Evolutionary conservation across 2,329 filamentous ascomycete genomes (phyloP).

Genomic region (Lecanosticta acicola): DNA sequence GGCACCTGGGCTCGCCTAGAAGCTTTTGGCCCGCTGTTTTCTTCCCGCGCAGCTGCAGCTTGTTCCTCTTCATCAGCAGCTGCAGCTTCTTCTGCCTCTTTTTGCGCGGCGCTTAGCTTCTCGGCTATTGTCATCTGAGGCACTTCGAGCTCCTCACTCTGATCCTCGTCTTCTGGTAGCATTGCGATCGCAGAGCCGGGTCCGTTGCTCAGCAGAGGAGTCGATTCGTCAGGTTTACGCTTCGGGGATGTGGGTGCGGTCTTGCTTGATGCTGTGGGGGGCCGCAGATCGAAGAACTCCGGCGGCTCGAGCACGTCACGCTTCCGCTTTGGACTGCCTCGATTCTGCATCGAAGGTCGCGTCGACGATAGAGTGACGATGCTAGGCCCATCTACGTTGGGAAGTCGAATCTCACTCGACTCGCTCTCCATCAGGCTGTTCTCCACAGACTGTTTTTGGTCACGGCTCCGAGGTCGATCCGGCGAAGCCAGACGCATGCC

Average conservation of each 20-base stretch:
- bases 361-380: conserved; percentile 4
- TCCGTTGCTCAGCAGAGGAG: conserved; percentile 1
- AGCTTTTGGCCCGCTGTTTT: conserved; percentile 7
- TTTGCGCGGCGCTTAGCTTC: conserved; percentile 42
- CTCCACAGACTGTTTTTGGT: conserved; percentile 12
- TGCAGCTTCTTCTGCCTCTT: conserved; percentile 42
- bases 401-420: conserved; percentile 23
- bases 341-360: background rate
- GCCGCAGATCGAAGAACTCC: conserved; percentile 33
- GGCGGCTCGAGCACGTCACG: conserved; percentile 31
- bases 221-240: conserved; percentile 4
- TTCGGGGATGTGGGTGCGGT: conserved; percentile 13
- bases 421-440: conserved; percentile 24
- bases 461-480: conserved; percentile 18
- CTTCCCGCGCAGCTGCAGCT: conserved; percentile 24
- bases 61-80: conserved; percentile 23
- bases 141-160: conserved; percentile 28
- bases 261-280: conserved; percentile 17
- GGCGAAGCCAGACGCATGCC: conserved; percentile 51
- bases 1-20: conserved; percentile 2
- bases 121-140: conserved; percentile 40
- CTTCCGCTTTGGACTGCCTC: conserved; percentile 25
- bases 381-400: conserved; percentile 10
- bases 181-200: conserved; percentile 8
- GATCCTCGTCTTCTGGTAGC: conserved; percentile 31